phyloP scores from a whole-genome alignment of 2,329 filamentous ascomycete species.

The Metarhizium robertsii region DNA sequence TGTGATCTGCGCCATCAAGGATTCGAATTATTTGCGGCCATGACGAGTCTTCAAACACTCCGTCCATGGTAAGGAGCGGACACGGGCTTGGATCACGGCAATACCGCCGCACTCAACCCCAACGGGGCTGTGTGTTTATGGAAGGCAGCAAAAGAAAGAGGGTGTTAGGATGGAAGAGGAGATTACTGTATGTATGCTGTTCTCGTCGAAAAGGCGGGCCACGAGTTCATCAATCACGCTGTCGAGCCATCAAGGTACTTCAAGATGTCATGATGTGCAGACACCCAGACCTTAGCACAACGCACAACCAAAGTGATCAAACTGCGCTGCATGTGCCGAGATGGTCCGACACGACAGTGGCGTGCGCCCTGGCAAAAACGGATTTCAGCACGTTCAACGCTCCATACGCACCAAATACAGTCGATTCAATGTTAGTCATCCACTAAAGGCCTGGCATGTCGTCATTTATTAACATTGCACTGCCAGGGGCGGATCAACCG shows the following conservation, averaged over 20 bases:
- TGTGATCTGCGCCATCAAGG: constrained; percentile 13
- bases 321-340: no score
- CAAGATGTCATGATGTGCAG: background rate
- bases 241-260: constrained; percentile 21
- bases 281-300: background rate
- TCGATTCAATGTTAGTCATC: no score
- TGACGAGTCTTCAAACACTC: constrained; percentile 15
- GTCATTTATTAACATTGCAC: no score
- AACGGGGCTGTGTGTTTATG: background rate
- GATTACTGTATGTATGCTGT: background rate
- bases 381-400: no score
- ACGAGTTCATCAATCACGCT: background rate
- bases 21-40: constrained; percentile 11
- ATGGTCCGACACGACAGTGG: no score
- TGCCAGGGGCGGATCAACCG: no score
- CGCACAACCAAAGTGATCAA: no score
- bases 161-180: background rate
- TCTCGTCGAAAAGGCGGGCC: background rate
- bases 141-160: constrained; percentile 1
- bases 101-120: background rate
- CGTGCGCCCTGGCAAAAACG: no score
- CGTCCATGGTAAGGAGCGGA: constrained; percentile 13
- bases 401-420: no score
- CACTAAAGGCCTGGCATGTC: no score
- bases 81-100: background rate